Conservation (phyloP, 2,329 filamentous ascomycete species). For the Leptodontidium sp. region DNA sequence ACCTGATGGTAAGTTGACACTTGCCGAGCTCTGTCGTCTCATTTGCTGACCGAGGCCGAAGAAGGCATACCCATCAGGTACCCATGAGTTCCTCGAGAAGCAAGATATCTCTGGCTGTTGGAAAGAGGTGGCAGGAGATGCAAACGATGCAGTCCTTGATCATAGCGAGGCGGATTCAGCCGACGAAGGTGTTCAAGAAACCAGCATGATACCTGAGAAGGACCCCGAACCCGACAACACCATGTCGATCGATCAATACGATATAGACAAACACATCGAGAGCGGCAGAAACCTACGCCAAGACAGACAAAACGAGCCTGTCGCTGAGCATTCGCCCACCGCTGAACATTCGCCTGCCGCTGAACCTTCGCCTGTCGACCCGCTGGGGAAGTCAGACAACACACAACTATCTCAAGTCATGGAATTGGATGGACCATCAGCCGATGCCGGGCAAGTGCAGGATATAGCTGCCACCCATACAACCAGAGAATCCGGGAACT, state of each 20-base stretch:
- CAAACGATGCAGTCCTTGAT: constrained; percentile 20
- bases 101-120: constrained; percentile 25
- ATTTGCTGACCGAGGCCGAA: neutral
- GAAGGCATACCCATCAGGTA: constrained; percentile 2
- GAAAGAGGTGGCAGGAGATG: constrained; percentile 29
- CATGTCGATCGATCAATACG: constrained; percentile 8
- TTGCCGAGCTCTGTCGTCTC: neutral
- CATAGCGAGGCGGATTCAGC: constrained; percentile 18
- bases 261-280: neutral
- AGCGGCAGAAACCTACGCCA: constrained; percentile 4
- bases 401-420: constrained; percentile 13
- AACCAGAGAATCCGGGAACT: neutral
- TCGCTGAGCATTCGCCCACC: constrained; percentile 18
- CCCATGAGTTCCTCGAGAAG: constrained; percentile 27
- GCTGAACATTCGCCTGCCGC: neutral
- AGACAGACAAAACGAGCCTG: constrained; percentile 15
- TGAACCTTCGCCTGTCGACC: constrained; percentile 17
- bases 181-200: constrained; percentile 22
- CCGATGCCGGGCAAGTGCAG: constrained; percentile 6
- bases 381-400: constrained; percentile 21
- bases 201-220: constrained; percentile 21
- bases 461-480: constrained; percentile 5
- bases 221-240: constrained; percentile 20
- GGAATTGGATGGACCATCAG: constrained; percentile 15
- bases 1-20: neutral